Percentiles rank a stretch among this genome's conserved stretches.
Evolutionary conservation across 2,329 filamentous ascomycete genomes (phyloP).

Genomic region (Alternaria burnsii): DNA sequence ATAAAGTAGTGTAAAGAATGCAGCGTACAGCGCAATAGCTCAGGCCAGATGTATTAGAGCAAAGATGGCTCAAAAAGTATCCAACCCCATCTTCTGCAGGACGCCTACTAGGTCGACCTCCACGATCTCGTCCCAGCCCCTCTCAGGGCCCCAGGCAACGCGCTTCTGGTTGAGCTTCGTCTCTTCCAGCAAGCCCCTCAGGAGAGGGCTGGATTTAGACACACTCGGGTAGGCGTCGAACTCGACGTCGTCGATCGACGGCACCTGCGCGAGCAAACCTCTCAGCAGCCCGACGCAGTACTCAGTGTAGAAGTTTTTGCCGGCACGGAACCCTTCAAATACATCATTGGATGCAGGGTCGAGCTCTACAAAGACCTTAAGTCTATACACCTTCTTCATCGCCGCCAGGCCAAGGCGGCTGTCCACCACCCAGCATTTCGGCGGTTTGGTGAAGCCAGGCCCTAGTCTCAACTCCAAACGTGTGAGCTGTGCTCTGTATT

Average conservation of each 20-base stretch:
- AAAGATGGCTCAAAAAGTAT: background rate
- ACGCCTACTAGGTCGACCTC: conserved; percentile 40
- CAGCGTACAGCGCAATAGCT: background rate
- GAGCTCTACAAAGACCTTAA: conserved; percentile 75
- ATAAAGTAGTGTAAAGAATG: background rate
- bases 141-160: conserved; percentile 73
- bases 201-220: conserved; percentile 70
- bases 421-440: conserved; percentile 74
- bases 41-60: background rate
- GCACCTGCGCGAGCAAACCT: conserved; percentile 65
- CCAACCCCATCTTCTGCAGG: conserved; percentile 36
- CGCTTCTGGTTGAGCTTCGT: conserved; percentile 59
- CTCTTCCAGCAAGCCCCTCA: conserved; percentile 66
- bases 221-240: conserved; percentile 76
- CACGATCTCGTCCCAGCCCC: conserved; percentile 65
- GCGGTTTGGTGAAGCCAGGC: conserved; percentile 75
- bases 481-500: conserved; percentile 68
- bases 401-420: conserved; percentile 69
- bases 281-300: conserved; percentile 69
- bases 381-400: conserved; percentile 64
- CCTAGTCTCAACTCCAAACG: conserved; percentile 75
- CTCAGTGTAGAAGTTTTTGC: conserved; percentile 73
- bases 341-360: conserved; percentile 72
- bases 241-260: conserved; percentile 66
- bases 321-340: conserved; percentile 73